phyloP scores from a whole-genome alignment of 257 asterid species.

The Ilex asprella region DNA sequence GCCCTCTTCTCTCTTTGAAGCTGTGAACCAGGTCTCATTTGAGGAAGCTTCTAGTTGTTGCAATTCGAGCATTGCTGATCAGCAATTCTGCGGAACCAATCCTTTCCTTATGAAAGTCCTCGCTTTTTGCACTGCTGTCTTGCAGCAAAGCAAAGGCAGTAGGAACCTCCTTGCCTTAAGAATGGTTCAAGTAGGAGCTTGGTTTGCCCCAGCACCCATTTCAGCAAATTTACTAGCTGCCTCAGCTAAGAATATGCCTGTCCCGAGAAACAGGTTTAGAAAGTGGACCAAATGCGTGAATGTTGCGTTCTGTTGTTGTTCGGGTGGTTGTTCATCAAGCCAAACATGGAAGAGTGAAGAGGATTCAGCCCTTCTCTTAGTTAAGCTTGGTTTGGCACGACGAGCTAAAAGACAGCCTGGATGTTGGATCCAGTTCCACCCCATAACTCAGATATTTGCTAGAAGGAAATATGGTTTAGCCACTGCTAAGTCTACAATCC shows the following conservation, averaged over 20 bases:
- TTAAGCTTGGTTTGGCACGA: conserved; percentile 62
- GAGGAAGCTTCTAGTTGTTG: conserved; percentile 33
- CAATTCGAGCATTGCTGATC: conserved; percentile 35
- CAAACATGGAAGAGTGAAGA: conserved; percentile 71
- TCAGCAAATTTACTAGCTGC: conserved; percentile 52
- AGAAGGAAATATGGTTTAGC: conserved; percentile 36
- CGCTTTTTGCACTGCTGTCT: conserved; percentile 31
- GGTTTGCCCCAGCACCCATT: conserved; percentile 76
- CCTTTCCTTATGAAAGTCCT: conserved; percentile 55
- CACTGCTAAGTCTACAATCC: conserved; percentile 51
- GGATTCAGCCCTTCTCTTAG: conserved; percentile 57
- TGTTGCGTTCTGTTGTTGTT: conserved; percentile 35
- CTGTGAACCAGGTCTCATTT: conserved; percentile 37
- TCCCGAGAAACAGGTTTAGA: conserved; percentile 31
- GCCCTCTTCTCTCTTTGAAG: conserved; percentile 64
- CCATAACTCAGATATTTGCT: conserved; percentile 54
- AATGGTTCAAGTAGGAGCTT: conserved; percentile 75
- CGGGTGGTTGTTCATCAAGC: conserved; percentile 36
- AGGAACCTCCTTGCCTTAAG: conserved; percentile 39
- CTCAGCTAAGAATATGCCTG: conserved; percentile 55
- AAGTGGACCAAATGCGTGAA: conserved; percentile 50
- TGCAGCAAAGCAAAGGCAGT: conserved; percentile 41
- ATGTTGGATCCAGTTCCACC: conserved; percentile 75
- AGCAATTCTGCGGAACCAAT: conserved; percentile 45
- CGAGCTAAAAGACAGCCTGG: conserved; percentile 49